Percentiles rank a stretch among this genome's conserved stretches.
These are phyloP conservation scores for Fraxinus platypoda DNA, from an alignment of 305 asterid genomes.

Conservation along the genomic window DNA sequence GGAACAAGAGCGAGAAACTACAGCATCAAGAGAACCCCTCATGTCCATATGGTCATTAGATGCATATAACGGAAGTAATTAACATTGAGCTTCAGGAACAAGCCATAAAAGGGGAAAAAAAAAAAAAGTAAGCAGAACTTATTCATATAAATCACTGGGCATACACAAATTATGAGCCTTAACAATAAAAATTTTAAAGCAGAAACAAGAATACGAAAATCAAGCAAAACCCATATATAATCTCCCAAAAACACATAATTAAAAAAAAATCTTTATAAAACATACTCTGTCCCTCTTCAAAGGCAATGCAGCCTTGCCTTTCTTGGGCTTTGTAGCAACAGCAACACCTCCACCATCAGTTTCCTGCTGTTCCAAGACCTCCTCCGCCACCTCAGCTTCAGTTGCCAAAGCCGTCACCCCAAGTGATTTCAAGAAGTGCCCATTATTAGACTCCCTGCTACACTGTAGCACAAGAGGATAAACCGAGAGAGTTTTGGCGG, in stretches of 20 bases:
- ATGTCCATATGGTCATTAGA: background rate
- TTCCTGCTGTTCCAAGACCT: slow-evolving; percentile 28
- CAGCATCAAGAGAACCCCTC: background rate
- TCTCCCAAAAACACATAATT: background rate
- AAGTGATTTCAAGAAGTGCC: slow-evolving; percentile 41
- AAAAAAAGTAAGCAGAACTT: background rate
- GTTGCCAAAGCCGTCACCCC: slow-evolving; percentile 52
- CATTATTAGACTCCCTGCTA: slow-evolving; percentile 38
- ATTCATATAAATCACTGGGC: background rate
- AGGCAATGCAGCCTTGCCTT: slow-evolving; percentile 89
- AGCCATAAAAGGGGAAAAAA: background rate
- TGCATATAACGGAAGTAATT: background rate
- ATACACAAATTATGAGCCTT: background rate
- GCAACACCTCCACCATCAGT: slow-evolving; percentile 40
- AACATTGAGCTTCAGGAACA: background rate
- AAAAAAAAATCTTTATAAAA: background rate
- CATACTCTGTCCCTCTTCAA: slow-evolving; percentile 90
- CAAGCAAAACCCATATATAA: slow-evolving; percentile 22
- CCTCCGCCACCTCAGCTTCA: slow-evolving; percentile 47
- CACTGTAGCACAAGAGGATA: slow-evolving; percentile 54
- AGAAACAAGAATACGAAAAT: background rate
- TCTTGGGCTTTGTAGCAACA: slow-evolving; percentile 74
- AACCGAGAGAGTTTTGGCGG: slow-evolving; percentile 42
- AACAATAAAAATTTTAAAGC: background rate
- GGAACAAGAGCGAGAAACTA: background rate